Evolutionary conservation across 805 yeast species (phyloP).

Genomic region (Schizosaccharomyces octosporus): DNA sequence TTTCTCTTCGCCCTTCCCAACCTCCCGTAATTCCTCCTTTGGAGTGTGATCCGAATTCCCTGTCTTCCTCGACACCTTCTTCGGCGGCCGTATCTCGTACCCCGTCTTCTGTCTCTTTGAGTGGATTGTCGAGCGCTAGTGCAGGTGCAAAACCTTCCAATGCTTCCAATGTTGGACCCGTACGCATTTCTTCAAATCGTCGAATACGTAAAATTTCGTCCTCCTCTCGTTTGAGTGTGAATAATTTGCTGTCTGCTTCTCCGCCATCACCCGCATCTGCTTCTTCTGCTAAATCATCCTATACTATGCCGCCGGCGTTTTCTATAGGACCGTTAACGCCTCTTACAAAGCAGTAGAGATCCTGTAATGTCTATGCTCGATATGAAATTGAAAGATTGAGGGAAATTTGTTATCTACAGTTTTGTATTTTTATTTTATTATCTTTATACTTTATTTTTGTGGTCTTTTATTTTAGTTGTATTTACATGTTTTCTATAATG

Average conservation of each 20-base stretch:
- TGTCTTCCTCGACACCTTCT: not conserved
- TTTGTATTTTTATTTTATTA: too few relatives aligned
- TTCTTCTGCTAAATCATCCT: not conserved
- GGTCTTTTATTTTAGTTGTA: too few relatives aligned
- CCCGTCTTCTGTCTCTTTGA: not conserved
- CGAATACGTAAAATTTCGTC: not conserved
- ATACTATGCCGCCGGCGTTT: not conserved
- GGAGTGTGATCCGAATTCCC: conserved; percentile 6
- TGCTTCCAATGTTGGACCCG: not conserved
- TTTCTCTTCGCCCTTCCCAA: conserved; percentile 11
- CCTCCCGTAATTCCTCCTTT: conserved; percentile 9
- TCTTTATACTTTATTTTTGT: too few relatives aligned
- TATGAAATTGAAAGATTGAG: too few relatives aligned
- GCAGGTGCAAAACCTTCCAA: not conserved
- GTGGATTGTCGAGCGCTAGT: not conserved
- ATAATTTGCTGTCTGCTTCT: not conserved
- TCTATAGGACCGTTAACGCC: not conserved
- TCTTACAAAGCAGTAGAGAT: not conserved
- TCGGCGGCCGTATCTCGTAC: not conserved
- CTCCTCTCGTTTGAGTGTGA: not conserved
- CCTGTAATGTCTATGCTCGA: too few relatives aligned
- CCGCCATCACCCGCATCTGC: not conserved
- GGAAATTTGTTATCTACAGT: too few relatives aligned
- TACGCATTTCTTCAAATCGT: not conserved
- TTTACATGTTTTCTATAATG: too few relatives aligned